Base-by-base conservation (phyloP, 305 asterid species). In the Striga hermonthica region DNA sequence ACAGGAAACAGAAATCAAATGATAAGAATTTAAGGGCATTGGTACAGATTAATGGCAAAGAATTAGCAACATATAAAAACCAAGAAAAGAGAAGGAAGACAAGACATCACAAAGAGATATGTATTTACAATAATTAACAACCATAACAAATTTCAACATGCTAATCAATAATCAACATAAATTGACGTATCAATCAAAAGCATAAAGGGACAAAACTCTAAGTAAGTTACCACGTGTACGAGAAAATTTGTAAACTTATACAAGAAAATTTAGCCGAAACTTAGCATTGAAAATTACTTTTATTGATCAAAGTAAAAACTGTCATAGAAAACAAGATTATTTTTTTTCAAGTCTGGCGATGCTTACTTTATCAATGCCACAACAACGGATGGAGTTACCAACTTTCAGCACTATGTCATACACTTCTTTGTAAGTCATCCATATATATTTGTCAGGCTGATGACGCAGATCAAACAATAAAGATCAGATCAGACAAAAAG, bases 351-450 rank as follows among this genome's bases (percentile, higher is more conserved):
- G 50, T 62, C 53, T 34, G 49, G 43, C 28, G 60, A 53, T 62
- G 48, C 96, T 86, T 82, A 87, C 98, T 77, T 82, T 62, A 48
- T 87, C 93, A 72, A 90, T 72, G 58, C 97, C 97, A 70, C 82
- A 73, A 66, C 80, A 70, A 74, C 97, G 97, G 67, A 90, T 83
- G 82, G 98, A 77, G 71, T 92, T 90, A 68, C 98, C 98, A 73
- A 87, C 78, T 83, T 87, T 86, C 58, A 90, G 48, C 66, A 90
- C 98, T 57, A 82, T 66, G 73, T 87, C 87, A 68, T 83, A 84
- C 54, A 82, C 97, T 79, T 92, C 91, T 84, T 81, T 84, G 83
- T 92, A 92, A 43, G 98, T 84, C 91, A 83, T 81, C 98, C 98
- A 90, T 36, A 61, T 61, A 72, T 90, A 92, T 68, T 79, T 76